A percentile compares a stretch with the other conserved stretches of the same genome.
Evolutionary conservation across 192 early-diverging fungal species (phyloP).

Genomic region (Podila epicladia): DNA sequence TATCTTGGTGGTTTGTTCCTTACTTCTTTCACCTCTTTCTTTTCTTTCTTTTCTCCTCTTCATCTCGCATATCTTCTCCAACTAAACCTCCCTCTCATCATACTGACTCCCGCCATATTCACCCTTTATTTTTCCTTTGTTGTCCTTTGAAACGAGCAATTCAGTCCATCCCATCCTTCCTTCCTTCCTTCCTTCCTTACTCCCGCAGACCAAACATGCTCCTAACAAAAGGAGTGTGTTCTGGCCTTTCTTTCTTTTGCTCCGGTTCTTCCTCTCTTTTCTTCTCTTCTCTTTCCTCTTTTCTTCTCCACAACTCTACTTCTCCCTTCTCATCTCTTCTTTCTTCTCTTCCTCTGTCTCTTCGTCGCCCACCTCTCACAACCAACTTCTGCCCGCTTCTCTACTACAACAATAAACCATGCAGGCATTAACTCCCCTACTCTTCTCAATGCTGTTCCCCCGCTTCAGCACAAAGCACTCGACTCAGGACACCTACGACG

Average conservation of each 20-base stretch:
- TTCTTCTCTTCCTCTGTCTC: background rate
- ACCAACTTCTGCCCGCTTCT: background rate
- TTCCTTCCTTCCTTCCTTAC: background rate
- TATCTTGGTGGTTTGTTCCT: slow-evolving; percentile 2
- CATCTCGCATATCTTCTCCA: background rate
- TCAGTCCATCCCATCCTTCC: background rate
- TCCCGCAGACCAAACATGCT: background rate
- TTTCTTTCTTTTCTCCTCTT: background rate
- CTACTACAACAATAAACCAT: slow-evolving; percentile 16
- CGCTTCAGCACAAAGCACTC: slow-evolving; percentile 13
- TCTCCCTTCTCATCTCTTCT: background rate
- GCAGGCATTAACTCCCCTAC: slow-evolving; percentile 49
- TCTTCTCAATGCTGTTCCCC: slow-evolving; percentile 51
- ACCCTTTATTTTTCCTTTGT: background rate
- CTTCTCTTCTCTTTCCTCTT: background rate
- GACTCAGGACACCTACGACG: background rate
- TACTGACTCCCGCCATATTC: background rate
- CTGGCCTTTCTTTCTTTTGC: background rate
- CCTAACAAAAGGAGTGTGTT: background rate
- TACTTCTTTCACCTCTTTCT: background rate
- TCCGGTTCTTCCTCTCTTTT: background rate
- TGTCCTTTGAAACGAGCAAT: background rate
- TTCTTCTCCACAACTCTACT: background rate
- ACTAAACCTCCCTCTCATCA: background rate
- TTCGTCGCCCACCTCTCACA: background rate